Evolutionary conservation across 1,284 basidiomycete genomes (phyloP).

Genomic region (Malassezia equina): DNA sequence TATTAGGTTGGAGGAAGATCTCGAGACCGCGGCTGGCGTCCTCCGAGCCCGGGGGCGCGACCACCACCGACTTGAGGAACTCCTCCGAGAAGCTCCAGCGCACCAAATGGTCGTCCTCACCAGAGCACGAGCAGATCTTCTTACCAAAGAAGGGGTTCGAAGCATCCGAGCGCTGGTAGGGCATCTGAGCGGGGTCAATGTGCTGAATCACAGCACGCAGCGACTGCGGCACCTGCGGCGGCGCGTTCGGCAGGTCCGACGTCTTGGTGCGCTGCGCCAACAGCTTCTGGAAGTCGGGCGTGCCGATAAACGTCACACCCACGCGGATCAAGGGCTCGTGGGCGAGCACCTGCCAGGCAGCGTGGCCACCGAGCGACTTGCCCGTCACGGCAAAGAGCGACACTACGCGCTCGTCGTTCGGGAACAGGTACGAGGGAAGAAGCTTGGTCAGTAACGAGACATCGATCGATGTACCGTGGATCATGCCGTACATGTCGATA

Average conservation of each 20-base stretch:
- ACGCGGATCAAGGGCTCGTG: constrained; percentile 60
- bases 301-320: constrained; percentile 65
- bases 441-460: constrained; percentile 72
- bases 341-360: constrained; percentile 60
- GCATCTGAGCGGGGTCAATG: constrained; percentile 32
- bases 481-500: constrained; percentile 48
- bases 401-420: constrained; percentile 58
- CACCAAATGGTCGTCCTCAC: constrained; percentile 38
- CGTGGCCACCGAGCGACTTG: constrained; percentile 67
- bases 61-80: constrained; percentile 29
- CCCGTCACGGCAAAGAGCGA: constrained; percentile 61
- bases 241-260: constrained; percentile 30
- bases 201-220: constrained; percentile 28
- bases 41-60: constrained; percentile 19
- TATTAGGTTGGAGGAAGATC: constrained; percentile 17
- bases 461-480: constrained; percentile 61
- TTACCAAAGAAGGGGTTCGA: constrained; percentile 40
- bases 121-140: constrained; percentile 38
- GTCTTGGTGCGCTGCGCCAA: constrained; percentile 29
- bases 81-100: constrained; percentile 35
- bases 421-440: constrained; percentile 66
- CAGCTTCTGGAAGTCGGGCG: constrained; percentile 58
- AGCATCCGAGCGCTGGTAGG: constrained; percentile 22
- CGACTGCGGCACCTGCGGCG: constrained; percentile 34
- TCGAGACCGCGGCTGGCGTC: constrained; percentile 12